Evolutionary conservation across 2,329 filamentous ascomycete species (phyloP).

Genomic region (Xylariales sp.): DNA sequence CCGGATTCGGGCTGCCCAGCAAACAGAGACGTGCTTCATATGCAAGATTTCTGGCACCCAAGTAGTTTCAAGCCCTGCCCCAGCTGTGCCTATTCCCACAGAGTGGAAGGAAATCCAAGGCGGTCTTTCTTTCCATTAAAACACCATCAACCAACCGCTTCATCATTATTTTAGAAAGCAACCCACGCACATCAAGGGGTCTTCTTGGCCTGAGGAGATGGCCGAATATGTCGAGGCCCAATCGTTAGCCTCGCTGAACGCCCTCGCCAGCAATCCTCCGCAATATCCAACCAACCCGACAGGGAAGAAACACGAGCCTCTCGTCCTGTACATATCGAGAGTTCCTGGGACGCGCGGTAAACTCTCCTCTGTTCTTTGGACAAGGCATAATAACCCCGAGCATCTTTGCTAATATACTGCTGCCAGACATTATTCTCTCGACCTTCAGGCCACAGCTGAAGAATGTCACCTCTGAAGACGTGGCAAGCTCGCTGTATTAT

Average conservation of each 20-base stretch:
- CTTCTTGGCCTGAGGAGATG: constrained; percentile 18
- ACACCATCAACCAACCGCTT: too few species aligned
- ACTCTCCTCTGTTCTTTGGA: constrained; percentile 7
- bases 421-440: constrained; percentile 81
- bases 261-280: constrained; percentile 81
- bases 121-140: too few species aligned
- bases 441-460: constrained; percentile 85
- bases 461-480: constrained; percentile 82
- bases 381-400: constrained; percentile 11
- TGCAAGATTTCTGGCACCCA: too few species aligned
- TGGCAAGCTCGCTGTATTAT: constrained; percentile 86
- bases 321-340: constrained; percentile 86
- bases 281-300: constrained; percentile 76
- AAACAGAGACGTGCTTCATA: too few species aligned
- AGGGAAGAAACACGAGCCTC: constrained; percentile 61
- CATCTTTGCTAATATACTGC: too few species aligned
- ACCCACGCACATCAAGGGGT: neutral
- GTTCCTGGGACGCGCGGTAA: constrained; percentile 87
- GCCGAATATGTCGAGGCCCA: constrained; percentile 64
- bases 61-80: too few species aligned
- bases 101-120: too few species aligned
- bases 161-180: too few species aligned
- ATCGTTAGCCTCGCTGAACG: constrained; percentile 75
- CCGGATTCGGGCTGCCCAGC: too few species aligned
- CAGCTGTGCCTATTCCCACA: too few species aligned